phyloP scores from a whole-genome alignment of 2,329 filamentous ascomycete genomes.

The Verticillium zaregamsianum region DNA sequence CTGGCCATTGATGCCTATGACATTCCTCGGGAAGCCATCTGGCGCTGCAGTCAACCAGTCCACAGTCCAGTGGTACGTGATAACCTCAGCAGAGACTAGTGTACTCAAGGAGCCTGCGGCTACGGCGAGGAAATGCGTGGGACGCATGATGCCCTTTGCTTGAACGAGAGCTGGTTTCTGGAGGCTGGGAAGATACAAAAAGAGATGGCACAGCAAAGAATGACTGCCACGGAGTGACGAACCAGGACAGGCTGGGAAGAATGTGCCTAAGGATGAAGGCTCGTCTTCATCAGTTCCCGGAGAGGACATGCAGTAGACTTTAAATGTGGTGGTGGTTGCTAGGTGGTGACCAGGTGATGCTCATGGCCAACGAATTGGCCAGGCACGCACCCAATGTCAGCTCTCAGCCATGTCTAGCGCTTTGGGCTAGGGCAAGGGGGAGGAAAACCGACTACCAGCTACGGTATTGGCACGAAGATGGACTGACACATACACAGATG shows the following conservation, averaged over 20 bases:
- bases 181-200: neutral
- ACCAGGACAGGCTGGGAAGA: neutral
- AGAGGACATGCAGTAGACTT: neutral
- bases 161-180: neutral
- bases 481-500: neutral
- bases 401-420: neutral
- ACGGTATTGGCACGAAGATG: neutral
- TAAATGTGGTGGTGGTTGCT: neutral
- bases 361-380: neutral
- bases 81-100: slow-evolving; percentile 19
- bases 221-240: neutral
- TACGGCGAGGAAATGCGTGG: neutral
- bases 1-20: slow-evolving; percentile 53
- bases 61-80: slow-evolving; percentile 33
- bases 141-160: neutral
- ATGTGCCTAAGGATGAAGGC: neutral
- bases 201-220: neutral
- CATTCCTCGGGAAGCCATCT: slow-evolving; percentile 29
- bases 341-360: neutral
- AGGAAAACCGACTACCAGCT: neutral
- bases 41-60: slow-evolving; percentile 35
- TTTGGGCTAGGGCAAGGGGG: neutral
- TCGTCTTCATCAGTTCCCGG: neutral
- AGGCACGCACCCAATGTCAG: neutral
- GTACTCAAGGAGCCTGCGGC: neutral